Percentiles rank a stretch among this genome's conserved stretches.
Evolutionary conservation across 495 filamentous ascomycete genomes (phyloP).

Genomic region (Aspergillus bertholletiae): DNA sequence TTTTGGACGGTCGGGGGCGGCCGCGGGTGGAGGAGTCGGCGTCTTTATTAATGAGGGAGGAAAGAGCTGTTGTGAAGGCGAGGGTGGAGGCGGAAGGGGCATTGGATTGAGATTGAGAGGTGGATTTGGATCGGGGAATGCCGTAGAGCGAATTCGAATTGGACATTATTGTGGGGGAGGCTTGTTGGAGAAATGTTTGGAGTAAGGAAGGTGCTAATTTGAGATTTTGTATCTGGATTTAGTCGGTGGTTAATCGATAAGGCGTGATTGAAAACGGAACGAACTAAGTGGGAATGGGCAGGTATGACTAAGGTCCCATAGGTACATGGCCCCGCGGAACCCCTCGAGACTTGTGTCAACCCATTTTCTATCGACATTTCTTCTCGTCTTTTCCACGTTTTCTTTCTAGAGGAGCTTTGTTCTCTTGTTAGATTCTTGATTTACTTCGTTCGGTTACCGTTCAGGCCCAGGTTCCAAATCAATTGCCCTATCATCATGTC

Average conservation of each 20-base stretch:
- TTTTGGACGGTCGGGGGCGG: conserved; percentile 63
- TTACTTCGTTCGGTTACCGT: no score
- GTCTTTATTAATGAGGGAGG: conserved; percentile 62
- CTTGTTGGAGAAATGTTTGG: background rate
- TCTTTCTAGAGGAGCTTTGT: background rate
- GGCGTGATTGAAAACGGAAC: background rate
- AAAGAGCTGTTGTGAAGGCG: conserved; percentile 74
- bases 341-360: background rate
- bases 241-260: background rate
- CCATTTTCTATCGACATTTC: background rate
- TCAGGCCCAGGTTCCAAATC: background rate
- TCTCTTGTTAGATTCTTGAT: background rate
- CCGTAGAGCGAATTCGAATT: conserved; percentile 60
- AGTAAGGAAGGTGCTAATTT: background rate
- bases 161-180: conserved; percentile 9
- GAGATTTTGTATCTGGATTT: background rate
- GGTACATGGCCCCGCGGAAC: background rate
- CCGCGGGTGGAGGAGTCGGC: conserved; percentile 38
- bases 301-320: background rate
- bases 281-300: background rate
- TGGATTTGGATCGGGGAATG: conserved; percentile 55
- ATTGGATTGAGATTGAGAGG: conserved; percentile 36
- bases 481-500: conserved; percentile 28
- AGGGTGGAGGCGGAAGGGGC: conserved; percentile 68
- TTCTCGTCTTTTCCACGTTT: background rate